Conservation (phyloP, 2,329 filamentous ascomycete species). For the Ascomycota sp. region DNA sequence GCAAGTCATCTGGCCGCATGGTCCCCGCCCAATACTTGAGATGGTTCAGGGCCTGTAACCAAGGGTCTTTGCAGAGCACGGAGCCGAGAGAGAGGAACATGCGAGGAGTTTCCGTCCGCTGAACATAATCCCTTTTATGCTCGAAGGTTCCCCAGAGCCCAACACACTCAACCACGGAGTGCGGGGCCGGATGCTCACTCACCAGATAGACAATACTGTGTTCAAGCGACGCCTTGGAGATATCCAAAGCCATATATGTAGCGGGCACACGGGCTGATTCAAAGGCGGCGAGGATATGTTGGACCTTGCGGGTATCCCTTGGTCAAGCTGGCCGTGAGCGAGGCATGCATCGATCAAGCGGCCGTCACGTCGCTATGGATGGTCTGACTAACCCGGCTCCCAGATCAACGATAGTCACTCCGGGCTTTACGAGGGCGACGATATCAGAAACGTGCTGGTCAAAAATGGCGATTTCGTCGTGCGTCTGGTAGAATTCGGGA, state of each 20-base stretch:
- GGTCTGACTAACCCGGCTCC: slow-evolving; percentile 18
- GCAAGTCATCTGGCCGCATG: slow-evolving; percentile 13
- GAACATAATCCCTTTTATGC: slow-evolving; percentile 13
- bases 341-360: no score
- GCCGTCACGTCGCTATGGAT: neutral
- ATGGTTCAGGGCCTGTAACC: slow-evolving; percentile 13
- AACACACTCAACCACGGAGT: slow-evolving; percentile 12
- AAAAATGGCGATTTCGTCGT: slow-evolving; percentile 18
- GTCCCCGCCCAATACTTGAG: slow-evolving; percentile 16
- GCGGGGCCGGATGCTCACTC: slow-evolving; percentile 7
- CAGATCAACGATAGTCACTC: slow-evolving; percentile 17
- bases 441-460: slow-evolving; percentile 15
- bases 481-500: slow-evolving; percentile 19
- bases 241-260: slow-evolving; percentile 19
- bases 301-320: slow-evolving; percentile 20
- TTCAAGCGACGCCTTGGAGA: slow-evolving; percentile 15
- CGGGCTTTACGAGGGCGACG: slow-evolving; percentile 9
- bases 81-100: slow-evolving; percentile 21
- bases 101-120: slow-evolving; percentile 10
- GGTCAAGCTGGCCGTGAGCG: neutral
- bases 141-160: slow-evolving; percentile 20
- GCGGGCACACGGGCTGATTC: slow-evolving; percentile 9
- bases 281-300: slow-evolving; percentile 15
- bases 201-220: slow-evolving; percentile 14
- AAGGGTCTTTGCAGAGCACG: slow-evolving; percentile 20